Percentiles rank a stretch among this genome's conserved stretches.
Evolutionary conservation across 768 basidiomycete genomes (phyloP).

Genomic region (Tricholomella constricta): DNA sequence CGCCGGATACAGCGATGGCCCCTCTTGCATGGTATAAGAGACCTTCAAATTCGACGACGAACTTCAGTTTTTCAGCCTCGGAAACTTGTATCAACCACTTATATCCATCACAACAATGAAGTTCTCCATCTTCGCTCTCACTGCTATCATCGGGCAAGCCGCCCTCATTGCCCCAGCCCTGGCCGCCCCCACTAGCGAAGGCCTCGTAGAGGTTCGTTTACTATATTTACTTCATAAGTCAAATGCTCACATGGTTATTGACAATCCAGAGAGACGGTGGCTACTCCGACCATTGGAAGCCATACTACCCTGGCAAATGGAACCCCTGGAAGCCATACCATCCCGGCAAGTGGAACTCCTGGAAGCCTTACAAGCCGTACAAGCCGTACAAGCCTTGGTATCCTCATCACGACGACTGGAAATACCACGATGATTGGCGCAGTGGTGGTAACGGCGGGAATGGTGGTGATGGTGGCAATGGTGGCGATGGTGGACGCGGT

Average conservation of each 20-base stretch:
- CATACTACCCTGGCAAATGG: too few relatives aligned
- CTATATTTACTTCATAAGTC: not conserved
- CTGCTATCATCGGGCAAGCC: slow-evolving; percentile 5
- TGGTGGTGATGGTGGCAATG: not conserved
- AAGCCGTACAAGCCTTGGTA: too few relatives aligned
- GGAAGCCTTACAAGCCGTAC: too few relatives aligned
- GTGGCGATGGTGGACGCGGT: not conserved
- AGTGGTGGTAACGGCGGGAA: not conserved
- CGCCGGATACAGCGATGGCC: too few relatives aligned
- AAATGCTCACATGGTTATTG: not conserved
- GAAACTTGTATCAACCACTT: not conserved
- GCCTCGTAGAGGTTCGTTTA: not conserved
- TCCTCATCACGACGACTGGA: not conserved
- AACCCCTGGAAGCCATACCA: too few relatives aligned
- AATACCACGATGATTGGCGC: not conserved
- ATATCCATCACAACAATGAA: slow-evolving; percentile 3
- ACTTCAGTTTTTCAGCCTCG: not conserved
- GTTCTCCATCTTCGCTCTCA: slow-evolving; percentile 6
- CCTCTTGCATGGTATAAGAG: not conserved
- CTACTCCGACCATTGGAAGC: not conserved
- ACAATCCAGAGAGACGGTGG: too few relatives aligned
- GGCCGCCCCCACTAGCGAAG: too few relatives aligned
- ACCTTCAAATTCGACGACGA: not conserved
- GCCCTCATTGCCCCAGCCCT: slow-evolving; percentile 2
- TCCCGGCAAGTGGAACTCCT: too few relatives aligned